Percentiles rank a stretch among this genome's conserved stretches.
Conservation (phyloP, 306 rosid genomes). For the Corylus avellana region DNA sequence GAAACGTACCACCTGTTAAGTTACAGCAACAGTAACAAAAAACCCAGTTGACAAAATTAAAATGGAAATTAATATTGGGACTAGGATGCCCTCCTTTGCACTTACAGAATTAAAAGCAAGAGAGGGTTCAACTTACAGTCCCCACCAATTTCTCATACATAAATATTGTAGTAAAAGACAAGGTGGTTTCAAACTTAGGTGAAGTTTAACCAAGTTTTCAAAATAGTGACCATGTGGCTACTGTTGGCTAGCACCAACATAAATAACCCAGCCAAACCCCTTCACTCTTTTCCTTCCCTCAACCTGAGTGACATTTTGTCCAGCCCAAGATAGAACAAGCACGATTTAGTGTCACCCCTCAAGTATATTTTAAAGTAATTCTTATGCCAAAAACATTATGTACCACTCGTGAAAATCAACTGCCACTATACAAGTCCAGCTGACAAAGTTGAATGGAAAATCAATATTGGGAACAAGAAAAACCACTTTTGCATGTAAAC, state of each 20-base stretch:
- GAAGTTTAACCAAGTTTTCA: too few species aligned
- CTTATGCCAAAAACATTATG: slow-evolving; percentile 6
- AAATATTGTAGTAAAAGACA: too few species aligned
- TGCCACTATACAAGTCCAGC: slow-evolving; percentile 39
- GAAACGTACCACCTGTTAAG: slow-evolving; percentile 36
- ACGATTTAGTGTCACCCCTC: too few species aligned
- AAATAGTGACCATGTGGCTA: too few species aligned
- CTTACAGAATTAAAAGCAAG: neutral
- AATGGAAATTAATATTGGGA: slow-evolving; percentile 36
- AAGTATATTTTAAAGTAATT: too few species aligned
- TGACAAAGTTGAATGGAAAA: slow-evolving; percentile 62
- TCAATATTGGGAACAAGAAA: slow-evolving; percentile 45
- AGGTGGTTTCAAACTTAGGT: too few species aligned
- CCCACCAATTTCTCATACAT: too few species aligned
- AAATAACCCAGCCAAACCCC: too few species aligned
- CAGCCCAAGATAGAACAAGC: neutral
- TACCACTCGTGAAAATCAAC: slow-evolving; percentile 52
- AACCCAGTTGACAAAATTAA: slow-evolving; percentile 46
- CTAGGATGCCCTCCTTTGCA: slow-evolving; percentile 11
- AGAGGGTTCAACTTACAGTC: too few species aligned
- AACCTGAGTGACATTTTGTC: too few species aligned
- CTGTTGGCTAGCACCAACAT: too few species aligned
- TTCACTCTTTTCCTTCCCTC: too few species aligned
- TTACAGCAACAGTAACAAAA: slow-evolving; percentile 49
- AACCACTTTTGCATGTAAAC: slow-evolving; percentile 25